These are phyloP conservation scores for Striga hermonthica DNA, from an alignment of 305 asterid species.

Conservation along the genomic window DNA sequence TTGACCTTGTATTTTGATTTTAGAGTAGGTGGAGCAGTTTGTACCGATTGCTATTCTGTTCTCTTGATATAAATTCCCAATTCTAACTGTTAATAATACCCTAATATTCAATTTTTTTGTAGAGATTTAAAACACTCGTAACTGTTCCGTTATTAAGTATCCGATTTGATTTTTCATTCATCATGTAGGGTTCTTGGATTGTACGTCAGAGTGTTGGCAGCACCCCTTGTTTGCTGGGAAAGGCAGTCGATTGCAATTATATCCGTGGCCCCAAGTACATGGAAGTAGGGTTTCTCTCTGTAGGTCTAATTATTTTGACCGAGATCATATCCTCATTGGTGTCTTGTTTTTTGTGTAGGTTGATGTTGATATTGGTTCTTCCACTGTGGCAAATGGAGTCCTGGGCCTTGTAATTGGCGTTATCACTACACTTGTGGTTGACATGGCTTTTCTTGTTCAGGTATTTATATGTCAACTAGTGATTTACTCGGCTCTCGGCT, in stretches of 20 bases:
- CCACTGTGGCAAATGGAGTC: conserved; percentile 97
- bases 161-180: conserved; percentile 20
- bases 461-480: conserved; percentile 39
- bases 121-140: too few relatives aligned
- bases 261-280: conserved; percentile 77
- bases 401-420: conserved; percentile 96
- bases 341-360: conserved; percentile 45
- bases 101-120: too few relatives aligned
- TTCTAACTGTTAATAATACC: too few relatives aligned
- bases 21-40: too few relatives aligned
- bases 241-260: conserved; percentile 93
- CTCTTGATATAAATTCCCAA: too few relatives aligned
- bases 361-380: conserved; percentile 94
- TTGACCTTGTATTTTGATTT: too few relatives aligned
- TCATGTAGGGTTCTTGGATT: conserved; percentile 92
- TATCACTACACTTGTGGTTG: conserved; percentile 81
- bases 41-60: too few relatives aligned
- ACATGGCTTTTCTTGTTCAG: conserved; percentile 99
- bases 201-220: conserved; percentile 99
- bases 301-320: conserved; percentile 23
- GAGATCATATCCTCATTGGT: conserved; percentile 12
- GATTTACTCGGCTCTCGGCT: conserved; percentile 7
- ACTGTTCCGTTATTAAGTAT: background rate
- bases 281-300: conserved; percentile 49
- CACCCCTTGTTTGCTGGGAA: conserved; percentile 92